Evolutionary conservation across 2,329 filamentous ascomycete species (phyloP).

Genomic region (Drechslerella stenobrocha): DNA sequence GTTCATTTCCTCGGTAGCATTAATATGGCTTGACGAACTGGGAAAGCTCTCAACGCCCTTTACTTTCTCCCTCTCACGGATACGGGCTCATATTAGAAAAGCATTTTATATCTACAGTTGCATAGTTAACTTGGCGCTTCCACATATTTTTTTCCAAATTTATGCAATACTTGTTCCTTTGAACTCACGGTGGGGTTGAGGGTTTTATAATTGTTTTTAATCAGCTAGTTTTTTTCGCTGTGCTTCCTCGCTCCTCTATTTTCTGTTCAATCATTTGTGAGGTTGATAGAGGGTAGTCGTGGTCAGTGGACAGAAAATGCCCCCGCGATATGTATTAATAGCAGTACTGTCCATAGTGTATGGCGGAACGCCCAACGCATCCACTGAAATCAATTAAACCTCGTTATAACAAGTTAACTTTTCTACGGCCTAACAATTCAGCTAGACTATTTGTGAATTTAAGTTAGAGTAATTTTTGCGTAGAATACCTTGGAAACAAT

Average conservation of each 20-base stretch:
- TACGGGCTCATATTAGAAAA: constrained; percentile 21
- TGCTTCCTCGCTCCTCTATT: not conserved
- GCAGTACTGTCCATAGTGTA: not conserved
- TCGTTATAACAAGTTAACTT: too few species aligned
- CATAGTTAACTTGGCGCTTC: constrained; percentile 42
- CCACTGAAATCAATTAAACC: too few species aligned
- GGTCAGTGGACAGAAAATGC: too few species aligned
- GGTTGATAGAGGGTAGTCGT: not conserved
- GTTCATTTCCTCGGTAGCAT: constrained; percentile 24
- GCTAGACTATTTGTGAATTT: too few species aligned
- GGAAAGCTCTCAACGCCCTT: constrained; percentile 6
- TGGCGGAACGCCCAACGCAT: too few species aligned
- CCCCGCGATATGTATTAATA: not conserved
- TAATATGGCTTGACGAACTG: constrained; percentile 10
- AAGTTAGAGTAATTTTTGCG: too few species aligned
- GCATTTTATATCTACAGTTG: constrained; percentile 30
- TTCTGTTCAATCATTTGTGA: not conserved
- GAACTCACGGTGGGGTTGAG: not conserved
- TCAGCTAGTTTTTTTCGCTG: not conserved
- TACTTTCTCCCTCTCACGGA: constrained; percentile 6
- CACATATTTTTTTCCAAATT: not conserved
- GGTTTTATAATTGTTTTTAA: not conserved
- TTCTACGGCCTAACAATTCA: too few species aligned
- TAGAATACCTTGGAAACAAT: too few species aligned
- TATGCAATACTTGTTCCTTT: not conserved